Conservation (phyloP, 257 asterid species). For the Solanum microdontum region DNA sequence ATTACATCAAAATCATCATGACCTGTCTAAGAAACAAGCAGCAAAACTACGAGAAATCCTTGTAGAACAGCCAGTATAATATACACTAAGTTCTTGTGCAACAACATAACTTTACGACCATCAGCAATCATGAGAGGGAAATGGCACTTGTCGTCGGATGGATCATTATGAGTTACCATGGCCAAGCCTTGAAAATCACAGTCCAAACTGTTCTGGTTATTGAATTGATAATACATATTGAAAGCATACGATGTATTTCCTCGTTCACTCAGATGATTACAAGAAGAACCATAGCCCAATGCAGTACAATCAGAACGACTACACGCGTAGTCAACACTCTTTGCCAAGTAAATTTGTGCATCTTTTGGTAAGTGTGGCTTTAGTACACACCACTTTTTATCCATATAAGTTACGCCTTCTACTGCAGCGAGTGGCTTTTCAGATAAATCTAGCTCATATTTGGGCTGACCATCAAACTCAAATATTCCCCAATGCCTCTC, state of each 20-base stretch:
- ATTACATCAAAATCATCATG: background rate
- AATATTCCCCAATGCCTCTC: conserved; percentile 91
- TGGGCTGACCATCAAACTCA: conserved; percentile 81
- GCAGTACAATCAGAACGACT: conserved; percentile 83
- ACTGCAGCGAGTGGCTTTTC: conserved; percentile 47
- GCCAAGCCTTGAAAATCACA: conserved; percentile 81
- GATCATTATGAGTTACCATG: conserved; percentile 53
- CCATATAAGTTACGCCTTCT: conserved; percentile 63
- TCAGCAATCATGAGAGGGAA: conserved; percentile 74
- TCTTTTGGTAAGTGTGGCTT: conserved; percentile 32
- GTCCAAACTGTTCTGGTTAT: conserved; percentile 67
- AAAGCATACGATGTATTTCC: conserved; percentile 96
- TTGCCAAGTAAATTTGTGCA: conserved; percentile 27
- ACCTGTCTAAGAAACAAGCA: conserved; percentile 38
- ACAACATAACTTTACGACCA: conserved; percentile 38
- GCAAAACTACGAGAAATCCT: conserved; percentile 66
- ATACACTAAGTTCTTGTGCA: conserved; percentile 46
- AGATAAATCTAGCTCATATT: conserved; percentile 47
- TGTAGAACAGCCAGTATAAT: conserved; percentile 54
- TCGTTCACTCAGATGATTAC: conserved; percentile 42
- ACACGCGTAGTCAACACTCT: conserved; percentile 69
- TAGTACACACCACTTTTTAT: conserved; percentile 63
- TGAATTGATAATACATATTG: conserved; percentile 83
- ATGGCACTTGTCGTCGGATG: conserved; percentile 50
- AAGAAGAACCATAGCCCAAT: conserved; percentile 78